phyloP scores from a whole-genome alignment of 2,329 filamentous ascomycete genomes.

The Penicillium glabrum region DNA sequence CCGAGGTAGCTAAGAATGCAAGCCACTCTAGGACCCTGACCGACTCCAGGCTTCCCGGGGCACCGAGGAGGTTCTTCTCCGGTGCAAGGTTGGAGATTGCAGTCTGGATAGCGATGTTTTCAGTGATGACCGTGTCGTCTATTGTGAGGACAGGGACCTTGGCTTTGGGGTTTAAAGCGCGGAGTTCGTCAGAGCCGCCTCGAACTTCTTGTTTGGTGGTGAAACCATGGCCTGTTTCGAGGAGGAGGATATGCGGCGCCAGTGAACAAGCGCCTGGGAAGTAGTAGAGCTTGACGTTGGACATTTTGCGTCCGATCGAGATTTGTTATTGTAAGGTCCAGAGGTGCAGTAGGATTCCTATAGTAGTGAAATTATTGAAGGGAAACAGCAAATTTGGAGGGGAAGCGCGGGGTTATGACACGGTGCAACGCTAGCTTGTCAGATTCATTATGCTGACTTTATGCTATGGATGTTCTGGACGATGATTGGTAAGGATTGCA shows the following conservation, averaged over 20 bases:
- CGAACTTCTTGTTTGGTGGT: background rate
- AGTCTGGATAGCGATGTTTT: constrained; percentile 41
- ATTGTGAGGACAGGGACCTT: constrained; percentile 36
- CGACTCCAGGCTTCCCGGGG: constrained; percentile 26
- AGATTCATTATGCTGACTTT: background rate
- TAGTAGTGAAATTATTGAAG: background rate
- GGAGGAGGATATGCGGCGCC: background rate
- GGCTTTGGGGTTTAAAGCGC: background rate
- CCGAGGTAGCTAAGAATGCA: constrained; percentile 32
- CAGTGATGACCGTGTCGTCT: constrained; percentile 56
- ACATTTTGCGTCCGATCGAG: background rate
- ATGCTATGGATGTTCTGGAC: too few relatives aligned
- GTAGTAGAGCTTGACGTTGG: background rate
- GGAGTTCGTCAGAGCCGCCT: background rate
- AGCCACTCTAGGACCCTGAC: constrained; percentile 38
- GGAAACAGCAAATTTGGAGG: background rate
- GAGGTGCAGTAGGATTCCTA: background rate
- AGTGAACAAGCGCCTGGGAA: constrained; percentile 1
- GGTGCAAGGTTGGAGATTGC: constrained; percentile 32
- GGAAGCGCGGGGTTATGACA: too few relatives aligned
- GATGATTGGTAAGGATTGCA: background rate
- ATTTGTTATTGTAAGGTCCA: background rate
- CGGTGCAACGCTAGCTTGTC: too few relatives aligned
- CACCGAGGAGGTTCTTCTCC: constrained; percentile 27
- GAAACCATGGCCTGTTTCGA: constrained; percentile 1